These are phyloP conservation scores for Salvia miltiorrhiza DNA, from an alignment of 257 asterid genomes.

Conservation along the genomic window DNA sequence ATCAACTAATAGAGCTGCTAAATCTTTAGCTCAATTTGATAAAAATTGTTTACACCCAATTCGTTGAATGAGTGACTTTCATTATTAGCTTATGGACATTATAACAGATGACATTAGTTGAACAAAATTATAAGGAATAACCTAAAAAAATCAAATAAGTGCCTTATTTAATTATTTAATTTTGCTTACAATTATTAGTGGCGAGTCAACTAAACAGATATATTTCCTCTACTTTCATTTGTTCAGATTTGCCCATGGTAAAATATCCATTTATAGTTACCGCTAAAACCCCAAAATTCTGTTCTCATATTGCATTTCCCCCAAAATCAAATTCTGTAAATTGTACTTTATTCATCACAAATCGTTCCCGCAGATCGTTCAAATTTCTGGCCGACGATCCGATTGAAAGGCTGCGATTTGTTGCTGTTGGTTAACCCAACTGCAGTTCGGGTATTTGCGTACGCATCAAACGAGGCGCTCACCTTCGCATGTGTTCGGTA, in stretches of 20 bases:
- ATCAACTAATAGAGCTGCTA: too few species aligned
- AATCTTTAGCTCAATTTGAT: too few species aligned
- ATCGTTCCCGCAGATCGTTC: conserved; percentile 14
- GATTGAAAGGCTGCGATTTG: conserved; percentile 8
- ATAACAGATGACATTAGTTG: too few species aligned
- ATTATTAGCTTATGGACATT: too few species aligned
- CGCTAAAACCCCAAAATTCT: conserved; percentile 12
- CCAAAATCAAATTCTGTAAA: conserved; percentile 13
- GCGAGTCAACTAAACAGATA: not conserved
- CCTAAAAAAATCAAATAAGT: too few species aligned
- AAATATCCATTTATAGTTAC: not conserved
- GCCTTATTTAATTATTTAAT: too few species aligned
- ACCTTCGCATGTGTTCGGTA: conserved; percentile 34
- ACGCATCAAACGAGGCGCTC: conserved; percentile 22
- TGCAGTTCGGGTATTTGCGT: conserved; percentile 1
- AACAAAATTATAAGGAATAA: too few species aligned
- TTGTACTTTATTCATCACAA: conserved; percentile 2
- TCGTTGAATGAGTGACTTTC: too few species aligned
- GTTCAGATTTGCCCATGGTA: not conserved
- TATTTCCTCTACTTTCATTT: not conserved
- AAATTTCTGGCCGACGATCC: conserved; percentile 16
- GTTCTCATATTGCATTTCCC: conserved; percentile 5
- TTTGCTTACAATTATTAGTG: not conserved
- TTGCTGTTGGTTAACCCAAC: not conserved
- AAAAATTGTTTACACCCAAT: too few species aligned